Evolutionary conservation across 1,284 basidiomycete species (phyloP).

Genomic region (Earliella scabrosa): DNA sequence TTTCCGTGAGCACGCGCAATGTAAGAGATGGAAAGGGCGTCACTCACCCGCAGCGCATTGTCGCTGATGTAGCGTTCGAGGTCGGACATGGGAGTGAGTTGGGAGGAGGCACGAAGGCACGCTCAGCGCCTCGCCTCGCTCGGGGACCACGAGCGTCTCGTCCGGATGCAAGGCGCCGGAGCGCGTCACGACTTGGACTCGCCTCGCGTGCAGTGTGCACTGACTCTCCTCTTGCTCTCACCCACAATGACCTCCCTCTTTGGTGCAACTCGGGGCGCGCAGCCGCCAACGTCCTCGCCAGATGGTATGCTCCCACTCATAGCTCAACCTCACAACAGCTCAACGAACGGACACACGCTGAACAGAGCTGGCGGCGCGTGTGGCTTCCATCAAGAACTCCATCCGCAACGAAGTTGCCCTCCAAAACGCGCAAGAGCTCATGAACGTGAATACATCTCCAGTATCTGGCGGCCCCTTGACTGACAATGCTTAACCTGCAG

Average conservation of each 20-base stretch:
- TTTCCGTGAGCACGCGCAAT: not conserved
- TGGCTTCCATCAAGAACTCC: slow-evolving; percentile 72
- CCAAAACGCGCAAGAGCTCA: slow-evolving; percentile 80
- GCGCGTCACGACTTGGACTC: no score
- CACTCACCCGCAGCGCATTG: slow-evolving; percentile 78
- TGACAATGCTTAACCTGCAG: slow-evolving; percentile 38
- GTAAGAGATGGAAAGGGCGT: not conserved
- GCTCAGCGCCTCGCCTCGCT: no score
- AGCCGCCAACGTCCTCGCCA: slow-evolving; percentile 31
- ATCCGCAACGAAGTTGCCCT: slow-evolving; percentile 75
- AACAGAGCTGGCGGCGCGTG: slow-evolving; percentile 60
- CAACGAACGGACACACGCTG: not conserved
- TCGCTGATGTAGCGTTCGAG: slow-evolving; percentile 85
- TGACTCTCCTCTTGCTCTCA: no score
- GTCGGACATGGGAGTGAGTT: slow-evolving; percentile 42
- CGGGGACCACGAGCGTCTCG: no score
- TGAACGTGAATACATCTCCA: slow-evolving; percentile 58
- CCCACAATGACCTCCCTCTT: slow-evolving; percentile 25
- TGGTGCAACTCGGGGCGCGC: slow-evolving; percentile 15
- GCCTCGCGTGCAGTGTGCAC: no score
- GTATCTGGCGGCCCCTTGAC: not conserved
- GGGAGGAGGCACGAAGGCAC: no score
- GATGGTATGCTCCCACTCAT: slow-evolving; percentile 35
- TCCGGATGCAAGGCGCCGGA: no score
- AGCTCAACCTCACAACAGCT: not conserved